A percentile compares a stretch with the other conserved stretches of the same genome.
Evolutionary conservation across 805 yeast species (phyloP).

Genomic region (Komagataella pastoris): DNA sequence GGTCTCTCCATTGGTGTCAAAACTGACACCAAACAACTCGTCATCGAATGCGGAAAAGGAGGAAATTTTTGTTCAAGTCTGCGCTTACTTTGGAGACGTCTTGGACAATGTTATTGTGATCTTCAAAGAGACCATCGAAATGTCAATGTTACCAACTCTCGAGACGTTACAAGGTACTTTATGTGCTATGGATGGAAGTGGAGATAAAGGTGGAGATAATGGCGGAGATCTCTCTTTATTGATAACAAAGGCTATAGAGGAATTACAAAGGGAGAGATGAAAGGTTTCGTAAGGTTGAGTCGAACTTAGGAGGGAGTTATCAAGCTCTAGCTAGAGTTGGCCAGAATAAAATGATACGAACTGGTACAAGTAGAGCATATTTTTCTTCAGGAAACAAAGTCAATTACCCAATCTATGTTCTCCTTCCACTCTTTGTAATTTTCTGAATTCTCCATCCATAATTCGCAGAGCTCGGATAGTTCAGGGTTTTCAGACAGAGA

Average conservation of each 20-base stretch:
- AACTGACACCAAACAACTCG: neutral
- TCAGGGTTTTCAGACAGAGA: neutral
- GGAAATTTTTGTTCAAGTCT: neutral
- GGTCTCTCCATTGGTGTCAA: neutral
- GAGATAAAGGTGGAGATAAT: neutral
- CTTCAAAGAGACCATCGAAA: neutral
- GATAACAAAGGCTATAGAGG: neutral
- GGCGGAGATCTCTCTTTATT: neutral
- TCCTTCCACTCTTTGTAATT: neutral
- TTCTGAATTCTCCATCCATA: neutral
- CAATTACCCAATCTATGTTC: neutral
- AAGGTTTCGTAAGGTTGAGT: too few relatives aligned
- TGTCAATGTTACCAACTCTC: neutral
- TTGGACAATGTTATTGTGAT: neutral
- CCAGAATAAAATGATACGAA: too few relatives aligned
- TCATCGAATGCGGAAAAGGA: neutral
- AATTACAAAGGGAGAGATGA: neutral
- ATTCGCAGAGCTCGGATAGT: neutral
- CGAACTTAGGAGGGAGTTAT: too few relatives aligned
- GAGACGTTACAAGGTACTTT: neutral
- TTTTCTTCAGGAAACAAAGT: neutral
- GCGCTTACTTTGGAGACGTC: neutral
- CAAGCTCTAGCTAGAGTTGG: too few relatives aligned
- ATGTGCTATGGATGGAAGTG: neutral
- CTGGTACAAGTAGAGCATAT: neutral